A percentile compares a stretch with the other conserved stretches of the same genome.
phyloP scores from a whole-genome alignment of 257 asterid species.

The Echites panduratus region DNA sequence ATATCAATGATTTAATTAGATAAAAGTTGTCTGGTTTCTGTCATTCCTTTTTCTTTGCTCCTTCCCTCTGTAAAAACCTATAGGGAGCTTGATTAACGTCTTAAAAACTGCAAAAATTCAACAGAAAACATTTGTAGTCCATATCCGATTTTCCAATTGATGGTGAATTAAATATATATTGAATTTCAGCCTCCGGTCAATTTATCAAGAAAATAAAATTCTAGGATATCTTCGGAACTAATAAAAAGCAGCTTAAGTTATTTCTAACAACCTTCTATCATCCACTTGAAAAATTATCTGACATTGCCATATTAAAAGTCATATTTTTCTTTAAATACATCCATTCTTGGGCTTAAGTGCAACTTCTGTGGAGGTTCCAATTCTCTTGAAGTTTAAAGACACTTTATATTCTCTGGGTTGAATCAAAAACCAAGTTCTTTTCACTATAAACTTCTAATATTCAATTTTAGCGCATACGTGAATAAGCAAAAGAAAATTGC shows the following conservation, averaged over 20 bases:
- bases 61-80: neutral
- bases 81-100: neutral
- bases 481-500: neutral
- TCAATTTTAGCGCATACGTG: neutral
- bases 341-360: neutral
- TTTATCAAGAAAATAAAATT: neutral
- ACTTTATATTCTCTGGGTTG: too few species aligned
- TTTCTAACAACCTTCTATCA: neutral
- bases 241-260: neutral
- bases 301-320: neutral
- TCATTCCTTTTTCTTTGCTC: neutral
- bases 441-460: neutral
- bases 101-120: neutral
- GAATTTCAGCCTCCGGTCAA: neutral
- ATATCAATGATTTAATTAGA: neutral
- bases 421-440: neutral
- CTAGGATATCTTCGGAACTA: neutral
- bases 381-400: neutral
- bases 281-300: neutral
- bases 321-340: neutral
- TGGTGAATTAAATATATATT: neutral
- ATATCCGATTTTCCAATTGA: neutral
- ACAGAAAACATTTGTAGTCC: neutral
- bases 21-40: neutral
- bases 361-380: neutral